phyloP scores from a whole-genome alignment of 257 asterid genomes.

The Solanum chiquidenum region DNA sequence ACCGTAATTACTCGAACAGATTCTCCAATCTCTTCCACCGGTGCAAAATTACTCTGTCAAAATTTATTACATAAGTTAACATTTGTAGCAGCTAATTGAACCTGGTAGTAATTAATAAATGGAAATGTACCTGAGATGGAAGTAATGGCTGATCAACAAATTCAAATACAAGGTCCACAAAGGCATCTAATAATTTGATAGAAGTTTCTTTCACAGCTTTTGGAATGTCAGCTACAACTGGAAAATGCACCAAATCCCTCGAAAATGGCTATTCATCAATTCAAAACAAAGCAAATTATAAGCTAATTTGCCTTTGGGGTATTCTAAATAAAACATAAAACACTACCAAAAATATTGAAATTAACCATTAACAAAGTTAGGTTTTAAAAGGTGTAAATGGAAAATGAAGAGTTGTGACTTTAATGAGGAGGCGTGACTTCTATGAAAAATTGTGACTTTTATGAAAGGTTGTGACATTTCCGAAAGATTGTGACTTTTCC shows the following conservation, averaged over 20 bases:
- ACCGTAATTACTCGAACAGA: constrained; percentile 10
- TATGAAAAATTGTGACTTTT: too few relatives aligned
- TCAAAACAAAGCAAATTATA: neutral
- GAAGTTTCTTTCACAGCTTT: constrained; percentile 21
- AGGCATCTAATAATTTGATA: constrained; percentile 27
- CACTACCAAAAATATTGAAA: neutral
- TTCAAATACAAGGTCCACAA: constrained; percentile 32
- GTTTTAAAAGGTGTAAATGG: too few relatives aligned
- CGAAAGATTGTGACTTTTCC: too few relatives aligned
- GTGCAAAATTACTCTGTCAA: constrained; percentile 50
- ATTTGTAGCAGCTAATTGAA: neutral
- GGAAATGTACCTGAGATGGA: constrained; percentile 45
- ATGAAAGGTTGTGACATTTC: too few relatives aligned
- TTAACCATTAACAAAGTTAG: neutral
- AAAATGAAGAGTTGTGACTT: too few relatives aligned
- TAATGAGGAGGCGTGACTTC: too few relatives aligned
- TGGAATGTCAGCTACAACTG: constrained; percentile 5
- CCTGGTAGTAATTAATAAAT: neutral
- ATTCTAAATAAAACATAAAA: neutral
- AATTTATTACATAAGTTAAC: neutral
- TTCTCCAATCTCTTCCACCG: constrained; percentile 47
- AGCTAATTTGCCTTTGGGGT: neutral
- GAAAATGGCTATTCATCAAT: constrained; percentile 16
- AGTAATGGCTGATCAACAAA: constrained; percentile 42
- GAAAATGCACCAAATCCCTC: constrained; percentile 17